Evolutionary conservation across 106 monocot species (phyloP).

Genomic region (Triglochin maritima): DNA sequence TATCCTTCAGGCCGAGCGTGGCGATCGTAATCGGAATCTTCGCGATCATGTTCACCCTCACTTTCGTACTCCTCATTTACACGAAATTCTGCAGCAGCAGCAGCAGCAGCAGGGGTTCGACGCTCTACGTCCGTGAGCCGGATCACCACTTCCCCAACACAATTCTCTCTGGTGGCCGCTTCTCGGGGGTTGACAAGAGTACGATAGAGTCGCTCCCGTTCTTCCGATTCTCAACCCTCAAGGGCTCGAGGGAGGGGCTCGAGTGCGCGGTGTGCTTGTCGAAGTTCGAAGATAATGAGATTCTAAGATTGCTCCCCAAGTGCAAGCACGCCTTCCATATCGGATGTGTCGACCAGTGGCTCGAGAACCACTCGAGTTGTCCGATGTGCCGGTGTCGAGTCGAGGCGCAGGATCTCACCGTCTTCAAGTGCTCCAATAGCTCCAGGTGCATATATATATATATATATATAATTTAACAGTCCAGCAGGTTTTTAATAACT

Average conservation of each 20-base stretch:
- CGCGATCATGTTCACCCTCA: constrained; percentile 50
- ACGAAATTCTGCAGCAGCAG: constrained; percentile 44
- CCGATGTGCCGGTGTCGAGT: constrained; percentile 55
- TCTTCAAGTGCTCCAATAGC: constrained; percentile 19
- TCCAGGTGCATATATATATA: not conserved
- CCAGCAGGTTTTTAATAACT: too few relatives aligned
- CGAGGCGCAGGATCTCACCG: constrained; percentile 18
- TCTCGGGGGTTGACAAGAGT: constrained; percentile 49
- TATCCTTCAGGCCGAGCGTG: constrained; percentile 33
- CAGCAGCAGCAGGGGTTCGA: not conserved
- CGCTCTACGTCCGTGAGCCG: constrained; percentile 3
- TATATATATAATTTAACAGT: too few relatives aligned
- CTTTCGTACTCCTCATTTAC: constrained; percentile 56
- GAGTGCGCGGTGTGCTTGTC: constrained; percentile 80
- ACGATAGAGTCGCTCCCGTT: constrained; percentile 68
- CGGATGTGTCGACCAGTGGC: constrained; percentile 74
- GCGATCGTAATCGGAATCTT: constrained; percentile 57
- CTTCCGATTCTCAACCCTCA: constrained; percentile 56
- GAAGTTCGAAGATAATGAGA: constrained; percentile 36
- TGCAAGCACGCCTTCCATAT: constrained; percentile 85
- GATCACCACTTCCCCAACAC: not conserved
- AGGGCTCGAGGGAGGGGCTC: constrained; percentile 39
- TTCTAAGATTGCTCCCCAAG: constrained; percentile 57
- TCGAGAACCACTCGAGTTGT: constrained; percentile 55
- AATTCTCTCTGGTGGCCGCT: not conserved